These are phyloP conservation scores for Rhizophagus sp. DNA, from an alignment of 192 early-diverging fungal species.

Conservation along the genomic window DNA sequence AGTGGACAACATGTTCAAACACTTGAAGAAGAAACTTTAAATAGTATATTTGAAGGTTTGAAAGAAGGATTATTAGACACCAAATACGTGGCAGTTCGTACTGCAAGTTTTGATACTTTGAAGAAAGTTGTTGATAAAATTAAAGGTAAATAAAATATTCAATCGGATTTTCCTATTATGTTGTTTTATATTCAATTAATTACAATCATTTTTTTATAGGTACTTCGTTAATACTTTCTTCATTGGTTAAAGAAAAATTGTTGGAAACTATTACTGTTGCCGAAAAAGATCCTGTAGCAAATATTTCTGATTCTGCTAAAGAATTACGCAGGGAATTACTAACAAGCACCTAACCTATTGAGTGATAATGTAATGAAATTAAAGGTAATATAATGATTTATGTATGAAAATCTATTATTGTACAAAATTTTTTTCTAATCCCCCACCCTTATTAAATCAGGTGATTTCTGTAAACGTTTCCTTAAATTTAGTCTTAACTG, in stretches of 20 bases:
- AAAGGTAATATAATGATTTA: no score
- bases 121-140: conserved; percentile 39
- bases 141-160: conserved; percentile 38
- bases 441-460: no score
- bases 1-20: neutral
- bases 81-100: conserved; percentile 65
- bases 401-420: no score
- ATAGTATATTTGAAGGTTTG: conserved; percentile 45
- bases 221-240: conserved; percentile 5
- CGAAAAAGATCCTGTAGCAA: conserved; percentile 49
- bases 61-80: conserved; percentile 54
- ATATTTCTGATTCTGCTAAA: conserved; percentile 50
- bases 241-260: conserved; percentile 24
- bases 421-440: no score
- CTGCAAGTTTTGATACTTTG: conserved; percentile 54
- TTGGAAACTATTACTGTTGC: conserved; percentile 22
- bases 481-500: no score
- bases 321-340: conserved; percentile 24
- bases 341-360: neutral
- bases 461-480: no score
- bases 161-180: conserved; percentile 23
- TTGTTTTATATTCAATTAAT: neutral
- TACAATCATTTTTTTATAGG: conserved; percentile 14
- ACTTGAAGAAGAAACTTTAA: conserved; percentile 34
- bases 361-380: no score